A percentile compares a stretch with the other conserved stretches of the same genome.
Evolutionary conservation across 371 early-diverging fungal genomes (phyloP).

Genomic region (Lichtheimia ornata): DNA sequence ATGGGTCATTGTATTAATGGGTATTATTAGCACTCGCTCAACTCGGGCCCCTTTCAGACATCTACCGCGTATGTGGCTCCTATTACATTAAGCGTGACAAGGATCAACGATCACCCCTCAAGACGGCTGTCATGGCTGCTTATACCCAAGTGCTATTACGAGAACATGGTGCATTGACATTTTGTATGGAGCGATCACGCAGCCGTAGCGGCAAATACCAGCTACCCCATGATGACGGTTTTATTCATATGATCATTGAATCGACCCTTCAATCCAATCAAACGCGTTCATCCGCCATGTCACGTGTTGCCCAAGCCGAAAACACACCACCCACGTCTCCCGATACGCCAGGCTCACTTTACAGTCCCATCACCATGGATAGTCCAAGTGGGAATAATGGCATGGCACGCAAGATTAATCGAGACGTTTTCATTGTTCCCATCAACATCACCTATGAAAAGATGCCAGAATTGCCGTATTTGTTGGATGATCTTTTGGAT

Average conservation of each 20-base stretch:
- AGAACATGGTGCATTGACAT: constrained; percentile 47
- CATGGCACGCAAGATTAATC: constrained; percentile 20
- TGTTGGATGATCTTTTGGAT: constrained; percentile 48
- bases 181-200: constrained; percentile 40
- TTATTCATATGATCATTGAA: constrained; percentile 52
- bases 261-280: constrained; percentile 50
- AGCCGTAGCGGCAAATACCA: constrained; percentile 48
- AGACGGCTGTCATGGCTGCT: constrained; percentile 49
- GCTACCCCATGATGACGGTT: constrained; percentile 40
- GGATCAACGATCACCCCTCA: constrained; percentile 41
- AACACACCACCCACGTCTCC: constrained; percentile 41
- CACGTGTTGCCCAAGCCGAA: constrained; percentile 24
- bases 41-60: constrained; percentile 48
- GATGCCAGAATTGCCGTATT: constrained; percentile 42
- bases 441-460: constrained; percentile 53
- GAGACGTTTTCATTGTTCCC: constrained; percentile 47
- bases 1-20: no score
- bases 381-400: constrained; percentile 26
- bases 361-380: constrained; percentile 31
- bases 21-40: constrained; percentile 15
- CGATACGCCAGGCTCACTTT: constrained; percentile 22
- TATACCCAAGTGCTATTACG: constrained; percentile 48
- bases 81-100: constrained; percentile 49
- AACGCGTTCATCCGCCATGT: constrained; percentile 19
- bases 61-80: constrained; percentile 47